phyloP scores from a whole-genome alignment of 306 rosid genomes.

The Pyrus pyrifolia region DNA sequence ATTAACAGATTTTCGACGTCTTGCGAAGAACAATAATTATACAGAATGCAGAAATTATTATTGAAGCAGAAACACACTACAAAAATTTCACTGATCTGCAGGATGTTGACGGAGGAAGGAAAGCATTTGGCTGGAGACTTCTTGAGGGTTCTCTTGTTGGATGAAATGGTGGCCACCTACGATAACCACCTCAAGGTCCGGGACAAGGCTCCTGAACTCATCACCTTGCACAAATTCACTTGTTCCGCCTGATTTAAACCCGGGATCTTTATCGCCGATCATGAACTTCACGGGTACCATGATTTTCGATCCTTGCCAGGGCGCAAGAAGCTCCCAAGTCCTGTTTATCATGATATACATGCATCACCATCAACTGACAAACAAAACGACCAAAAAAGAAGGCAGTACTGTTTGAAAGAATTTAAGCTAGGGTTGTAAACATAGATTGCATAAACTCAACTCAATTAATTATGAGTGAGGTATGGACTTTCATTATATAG shows the following conservation, averaged over 20 bases:
- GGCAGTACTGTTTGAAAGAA: too few species aligned
- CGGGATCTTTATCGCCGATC: constrained; percentile 26
- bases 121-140: constrained; percentile 24
- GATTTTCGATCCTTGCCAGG: constrained; percentile 36
- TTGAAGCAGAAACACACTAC: neutral
- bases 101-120: constrained; percentile 26
- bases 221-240: constrained; percentile 31
- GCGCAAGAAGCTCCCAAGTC: constrained; percentile 44
- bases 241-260: constrained; percentile 23
- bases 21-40: neutral
- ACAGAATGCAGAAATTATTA: neutral
- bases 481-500: too few species aligned
- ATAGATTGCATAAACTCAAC: too few species aligned
- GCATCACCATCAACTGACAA: neutral
- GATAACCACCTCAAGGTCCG: constrained; percentile 35
- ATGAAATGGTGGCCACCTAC: constrained; percentile 36
- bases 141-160: constrained; percentile 28
- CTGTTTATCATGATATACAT: constrained; percentile 12
- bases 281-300: constrained; percentile 31
- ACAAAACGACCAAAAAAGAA: neutral
- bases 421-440: too few species aligned
- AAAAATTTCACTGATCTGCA: neutral
- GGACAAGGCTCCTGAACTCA: constrained; percentile 32
- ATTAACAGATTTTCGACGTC: neutral
- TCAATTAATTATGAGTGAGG: too few species aligned